Evolutionary conservation across 768 basidiomycete genomes (phyloP), one percentile per base, ranked within the genome.

Genomic region (Agaricus bisporus): DNA sequence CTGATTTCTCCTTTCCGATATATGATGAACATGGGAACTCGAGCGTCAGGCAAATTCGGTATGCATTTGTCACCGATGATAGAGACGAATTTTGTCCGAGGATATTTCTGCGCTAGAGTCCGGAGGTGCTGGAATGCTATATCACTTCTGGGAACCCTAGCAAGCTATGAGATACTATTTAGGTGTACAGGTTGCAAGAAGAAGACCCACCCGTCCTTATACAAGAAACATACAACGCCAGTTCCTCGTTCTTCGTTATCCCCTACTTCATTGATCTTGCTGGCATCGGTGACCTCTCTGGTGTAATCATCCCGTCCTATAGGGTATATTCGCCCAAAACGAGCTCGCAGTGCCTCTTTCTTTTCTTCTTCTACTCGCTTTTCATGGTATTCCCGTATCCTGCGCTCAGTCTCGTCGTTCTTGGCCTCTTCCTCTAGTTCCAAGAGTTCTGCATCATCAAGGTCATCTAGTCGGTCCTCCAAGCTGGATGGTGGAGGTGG

Each of bases 31-130:
- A 95, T 98, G 1, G 97, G 97, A 38, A 93, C 70, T 48, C 93
- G 84, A 36, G 81, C 76, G 61, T 98, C 97, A 12, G 95, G 95
- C 35, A 98, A 84, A 68, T 98, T 87, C n/a, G 90, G 85, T 61
- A 99, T 97, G 72, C 93, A 95, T 68, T 93, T 93, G 70, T 91
- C 82, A 36, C 94, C 93, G 3, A 94, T 83, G 61, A 98, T 98
- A 10, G 91, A 92, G 56, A 98, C 88, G 60, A 99, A 97, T 71
- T 98, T 98, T 10, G 94, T 90, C 44, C 86, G 85, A 2, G 94
- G 91, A 66, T 95, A 87, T 49, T 82, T 81, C n/a, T 73, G 73
- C 1, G 97, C 92, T 5, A 99, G 76, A 0, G 74, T 75, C 4
- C 74, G 75, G 25, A 98, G 69, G 48, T 95, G 85, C 25, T 76